These are phyloP conservation scores for Cordyceps cateniannulata DNA, from an alignment of 2,329 filamentous ascomycete genomes.

Conservation along the genomic window DNA sequence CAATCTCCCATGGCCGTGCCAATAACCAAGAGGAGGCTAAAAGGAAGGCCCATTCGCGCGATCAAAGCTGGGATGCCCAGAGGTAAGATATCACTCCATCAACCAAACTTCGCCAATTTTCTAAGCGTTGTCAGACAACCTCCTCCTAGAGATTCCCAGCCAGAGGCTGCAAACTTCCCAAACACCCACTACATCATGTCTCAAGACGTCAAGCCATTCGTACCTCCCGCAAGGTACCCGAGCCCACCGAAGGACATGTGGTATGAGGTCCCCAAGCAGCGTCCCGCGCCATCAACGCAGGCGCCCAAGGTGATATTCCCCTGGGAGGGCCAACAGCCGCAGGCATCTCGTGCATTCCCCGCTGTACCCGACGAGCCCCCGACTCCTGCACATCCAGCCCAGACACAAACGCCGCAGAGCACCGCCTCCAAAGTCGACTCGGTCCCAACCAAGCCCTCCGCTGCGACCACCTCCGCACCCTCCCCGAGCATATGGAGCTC, in stretches of 20 bases:
- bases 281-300: slow-evolving; percentile 46
- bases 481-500: slow-evolving; percentile 61
- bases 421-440: background rate
- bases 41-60: slow-evolving; percentile 19
- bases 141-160: slow-evolving; percentile 60
- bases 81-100: slow-evolving; percentile 31
- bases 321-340: slow-evolving; percentile 70
- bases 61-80: slow-evolving; percentile 48
- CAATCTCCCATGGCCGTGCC: slow-evolving; percentile 1
- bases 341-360: slow-evolving; percentile 56
- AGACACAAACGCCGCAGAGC: slow-evolving; percentile 17
- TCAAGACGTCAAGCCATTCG: slow-evolving; percentile 65
- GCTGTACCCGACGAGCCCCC: slow-evolving; percentile 14
- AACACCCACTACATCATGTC: slow-evolving; percentile 78
- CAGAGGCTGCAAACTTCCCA: slow-evolving; percentile 82
- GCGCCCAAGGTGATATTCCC: slow-evolving; percentile 72
- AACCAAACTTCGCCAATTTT: slow-evolving; percentile 15
- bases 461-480: slow-evolving; percentile 19
- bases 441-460: slow-evolving; percentile 6
- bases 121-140: slow-evolving; percentile 43
- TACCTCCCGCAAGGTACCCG: slow-evolving; percentile 70
- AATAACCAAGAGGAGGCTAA: slow-evolving; percentile 17
- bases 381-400: slow-evolving; percentile 13
- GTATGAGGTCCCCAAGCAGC: slow-evolving; percentile 69
- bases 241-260: slow-evolving; percentile 84